A percentile compares a stretch with the other conserved stretches of the same genome.
phyloP scores from a whole-genome alignment of 768 basidiomycete species.

The Hypholoma sublateritium region DNA sequence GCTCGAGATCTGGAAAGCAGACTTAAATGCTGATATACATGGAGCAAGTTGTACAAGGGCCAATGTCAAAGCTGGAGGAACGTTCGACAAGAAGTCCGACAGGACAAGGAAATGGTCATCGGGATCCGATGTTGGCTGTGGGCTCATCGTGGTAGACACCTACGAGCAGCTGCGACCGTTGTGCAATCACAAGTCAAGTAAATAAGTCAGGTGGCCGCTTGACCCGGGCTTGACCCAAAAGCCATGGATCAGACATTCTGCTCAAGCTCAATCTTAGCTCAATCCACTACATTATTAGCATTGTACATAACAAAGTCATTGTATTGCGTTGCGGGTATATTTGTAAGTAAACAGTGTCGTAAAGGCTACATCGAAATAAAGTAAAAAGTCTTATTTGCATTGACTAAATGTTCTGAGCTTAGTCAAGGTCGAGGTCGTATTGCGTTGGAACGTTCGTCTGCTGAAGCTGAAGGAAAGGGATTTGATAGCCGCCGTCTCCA shows the following conservation, averaged over 20 bases:
- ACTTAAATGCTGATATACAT: slow-evolving; percentile 41
- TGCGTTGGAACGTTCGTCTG: slow-evolving; percentile 53
- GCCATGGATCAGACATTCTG: too few species aligned
- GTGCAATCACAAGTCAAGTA: slow-evolving; percentile 1
- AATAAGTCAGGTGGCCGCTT: not conserved
- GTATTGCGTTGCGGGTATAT: not conserved
- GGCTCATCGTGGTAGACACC: slow-evolving; percentile 7
- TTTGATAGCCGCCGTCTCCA: slow-evolving; percentile 53
- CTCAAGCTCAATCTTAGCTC: too few species aligned
- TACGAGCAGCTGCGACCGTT: not conserved
- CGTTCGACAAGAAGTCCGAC: slow-evolving; percentile 52
- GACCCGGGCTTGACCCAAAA: not conserved
- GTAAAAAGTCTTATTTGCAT: not conserved
- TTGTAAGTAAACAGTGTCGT: not conserved
- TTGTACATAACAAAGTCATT: not conserved
- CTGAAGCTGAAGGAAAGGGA: slow-evolving; percentile 65
- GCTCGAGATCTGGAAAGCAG: slow-evolving; percentile 45
- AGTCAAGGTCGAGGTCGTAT: slow-evolving; percentile 37
- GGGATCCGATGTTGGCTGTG: slow-evolving; percentile 1
- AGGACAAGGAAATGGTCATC: slow-evolving; percentile 18
- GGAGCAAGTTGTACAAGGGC: slow-evolving; percentile 66
- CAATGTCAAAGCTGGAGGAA: slow-evolving; percentile 61
- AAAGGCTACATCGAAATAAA: not conserved
- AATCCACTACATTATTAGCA: too few species aligned
- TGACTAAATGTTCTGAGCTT: not conserved